Evolutionary conservation across 2,329 filamentous ascomycete genomes (phyloP).

Genomic region (Colletotrichum sp.): DNA sequence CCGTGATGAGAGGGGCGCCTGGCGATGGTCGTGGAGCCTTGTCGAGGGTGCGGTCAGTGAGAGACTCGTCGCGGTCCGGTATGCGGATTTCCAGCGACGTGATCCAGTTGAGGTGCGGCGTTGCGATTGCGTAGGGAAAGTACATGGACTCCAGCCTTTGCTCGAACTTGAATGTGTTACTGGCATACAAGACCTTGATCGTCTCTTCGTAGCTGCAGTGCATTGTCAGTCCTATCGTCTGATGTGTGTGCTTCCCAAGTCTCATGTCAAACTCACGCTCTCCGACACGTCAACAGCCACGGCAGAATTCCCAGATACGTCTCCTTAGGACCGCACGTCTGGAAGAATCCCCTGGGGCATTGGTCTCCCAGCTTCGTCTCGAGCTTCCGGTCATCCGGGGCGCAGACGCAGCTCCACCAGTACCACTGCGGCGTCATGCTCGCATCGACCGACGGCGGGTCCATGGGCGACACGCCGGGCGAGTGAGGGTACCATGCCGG

Average conservation of each 20-base stretch:
- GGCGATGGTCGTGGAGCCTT: neutral
- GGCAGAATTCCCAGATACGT: conserved; percentile 15
- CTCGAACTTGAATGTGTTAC: conserved; percentile 22
- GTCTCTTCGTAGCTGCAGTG: conserved; percentile 19
- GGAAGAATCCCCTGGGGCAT: conserved; percentile 21
- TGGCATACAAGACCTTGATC: conserved; percentile 19
- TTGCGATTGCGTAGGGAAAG: conserved; percentile 3
- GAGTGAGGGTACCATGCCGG: conserved; percentile 20
- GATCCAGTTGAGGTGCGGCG: conserved; percentile 13
- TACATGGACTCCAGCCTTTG: conserved; percentile 21
- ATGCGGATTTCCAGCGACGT: conserved; percentile 22
- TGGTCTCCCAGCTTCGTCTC: conserved; percentile 16
- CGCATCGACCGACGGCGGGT: conserved; percentile 15
- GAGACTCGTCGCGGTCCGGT: conserved; percentile 18
- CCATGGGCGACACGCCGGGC: conserved; percentile 16
- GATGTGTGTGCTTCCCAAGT: neutral
- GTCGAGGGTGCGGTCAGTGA: conserved; percentile 6
- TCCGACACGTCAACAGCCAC: conserved; percentile 19
- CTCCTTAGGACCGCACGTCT: conserved; percentile 13
- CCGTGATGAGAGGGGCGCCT: neutral
- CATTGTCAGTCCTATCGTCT: neutral
- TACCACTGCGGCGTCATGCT: conserved; percentile 18
- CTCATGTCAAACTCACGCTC: conserved; percentile 17
- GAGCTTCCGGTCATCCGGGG: conserved; percentile 10
- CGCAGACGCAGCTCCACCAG: conserved; percentile 23